Percentiles rank a stretch among this genome's conserved stretches.
phyloP scores from a whole-genome alignment of 176 grass and related monocot genomes.

The Puccinellia tenuiflora region DNA sequence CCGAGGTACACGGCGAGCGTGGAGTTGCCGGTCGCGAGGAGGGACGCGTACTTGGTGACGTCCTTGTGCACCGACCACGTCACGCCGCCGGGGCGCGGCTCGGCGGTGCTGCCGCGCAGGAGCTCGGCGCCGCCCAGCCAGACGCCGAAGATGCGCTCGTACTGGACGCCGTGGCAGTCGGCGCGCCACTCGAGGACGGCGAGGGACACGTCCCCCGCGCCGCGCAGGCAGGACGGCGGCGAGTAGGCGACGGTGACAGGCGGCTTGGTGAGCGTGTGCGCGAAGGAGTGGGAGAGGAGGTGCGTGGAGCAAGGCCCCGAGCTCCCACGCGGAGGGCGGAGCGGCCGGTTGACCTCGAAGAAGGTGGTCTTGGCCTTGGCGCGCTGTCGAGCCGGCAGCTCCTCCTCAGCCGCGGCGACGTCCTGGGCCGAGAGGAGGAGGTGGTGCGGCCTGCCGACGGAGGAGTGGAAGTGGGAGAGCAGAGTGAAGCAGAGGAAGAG shows the following conservation, averaged over 20 bases:
- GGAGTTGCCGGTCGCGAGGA: slow-evolving; percentile 39
- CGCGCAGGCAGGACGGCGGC: slow-evolving; percentile 39
- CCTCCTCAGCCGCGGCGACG: slow-evolving; percentile 15
- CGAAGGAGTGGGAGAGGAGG: slow-evolving; percentile 66
- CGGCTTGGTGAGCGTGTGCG: slow-evolving; percentile 45
- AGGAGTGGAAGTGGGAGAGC: background rate
- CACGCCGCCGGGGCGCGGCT: slow-evolving; percentile 54
- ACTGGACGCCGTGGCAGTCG: slow-evolving; percentile 53
- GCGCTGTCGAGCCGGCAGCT: background rate
- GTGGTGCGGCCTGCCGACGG: background rate
- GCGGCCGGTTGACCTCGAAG: slow-evolving; percentile 73
- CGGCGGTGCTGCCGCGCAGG: slow-evolving; percentile 66
- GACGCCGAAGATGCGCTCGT: slow-evolving; percentile 72
- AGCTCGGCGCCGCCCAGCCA: slow-evolving; percentile 80
- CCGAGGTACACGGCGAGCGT: slow-evolving; percentile 62
- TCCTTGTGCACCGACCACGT: slow-evolving; percentile 67
- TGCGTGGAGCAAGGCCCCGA: slow-evolving; percentile 50
- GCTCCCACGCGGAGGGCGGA: slow-evolving; percentile 41
- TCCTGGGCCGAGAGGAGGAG: slow-evolving; percentile 23
- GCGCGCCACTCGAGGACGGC: slow-evolving; percentile 69
- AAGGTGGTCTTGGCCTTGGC: slow-evolving; percentile 35
- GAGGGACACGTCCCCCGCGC: slow-evolving; percentile 26
- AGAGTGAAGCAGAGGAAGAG: slow-evolving; percentile 25
- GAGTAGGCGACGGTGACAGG: slow-evolving; percentile 50
- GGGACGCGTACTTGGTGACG: slow-evolving; percentile 60